Percentiles rank a stretch among this genome's conserved stretches.
Evolutionary conservation across 1,284 basidiomycete species (phyloP).

Genomic region (Apiotrichum brassicae): DNA sequence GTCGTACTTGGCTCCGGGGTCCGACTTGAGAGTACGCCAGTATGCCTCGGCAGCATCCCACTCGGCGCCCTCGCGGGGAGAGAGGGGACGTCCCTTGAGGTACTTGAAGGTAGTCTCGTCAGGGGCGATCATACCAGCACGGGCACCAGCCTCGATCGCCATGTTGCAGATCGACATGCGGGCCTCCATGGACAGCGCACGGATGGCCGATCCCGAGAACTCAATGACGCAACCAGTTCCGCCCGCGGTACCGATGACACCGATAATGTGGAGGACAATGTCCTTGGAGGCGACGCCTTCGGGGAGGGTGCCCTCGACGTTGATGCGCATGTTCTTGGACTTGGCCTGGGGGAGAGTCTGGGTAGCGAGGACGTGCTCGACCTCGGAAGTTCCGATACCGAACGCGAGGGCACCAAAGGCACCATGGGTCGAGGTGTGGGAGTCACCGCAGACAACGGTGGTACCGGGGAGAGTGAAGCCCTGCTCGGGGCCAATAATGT

Average conservation of each 20-base stretch:
- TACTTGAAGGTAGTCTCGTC: slow-evolving; percentile 87
- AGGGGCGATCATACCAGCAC: slow-evolving; percentile 92
- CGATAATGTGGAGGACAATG: slow-evolving; percentile 90
- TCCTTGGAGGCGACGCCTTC: slow-evolving; percentile 93
- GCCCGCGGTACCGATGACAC: slow-evolving; percentile 87
- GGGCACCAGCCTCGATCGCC: slow-evolving; percentile 93
- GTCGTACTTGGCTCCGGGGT: slow-evolving; percentile 85
- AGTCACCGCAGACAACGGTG: slow-evolving; percentile 93
- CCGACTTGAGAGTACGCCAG: slow-evolving; percentile 79
- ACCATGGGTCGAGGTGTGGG: slow-evolving; percentile 63
- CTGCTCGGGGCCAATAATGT: slow-evolving; percentile 93
- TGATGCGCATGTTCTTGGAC: slow-evolving; percentile 92
- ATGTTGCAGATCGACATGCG: slow-evolving; percentile 98
- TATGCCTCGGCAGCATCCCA: slow-evolving; percentile 87
- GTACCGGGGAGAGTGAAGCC: slow-evolving; percentile 94
- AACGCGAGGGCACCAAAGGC: slow-evolving; percentile 95
- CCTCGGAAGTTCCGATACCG: slow-evolving; percentile 93
- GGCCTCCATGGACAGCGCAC: slow-evolving; percentile 87
- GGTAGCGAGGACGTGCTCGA: slow-evolving; percentile 94
- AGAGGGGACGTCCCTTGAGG: slow-evolving; percentile 75
- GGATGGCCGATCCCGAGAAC: slow-evolving; percentile 86
- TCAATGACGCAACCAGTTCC: slow-evolving; percentile 91
- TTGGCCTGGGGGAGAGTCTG: slow-evolving; percentile 89
- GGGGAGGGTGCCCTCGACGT: slow-evolving; percentile 74
- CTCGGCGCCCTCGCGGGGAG: slow-evolving; percentile 67